Conservation (phyloP, 164 flowering plant species). For the Macadamia tetraphylla region DNA sequence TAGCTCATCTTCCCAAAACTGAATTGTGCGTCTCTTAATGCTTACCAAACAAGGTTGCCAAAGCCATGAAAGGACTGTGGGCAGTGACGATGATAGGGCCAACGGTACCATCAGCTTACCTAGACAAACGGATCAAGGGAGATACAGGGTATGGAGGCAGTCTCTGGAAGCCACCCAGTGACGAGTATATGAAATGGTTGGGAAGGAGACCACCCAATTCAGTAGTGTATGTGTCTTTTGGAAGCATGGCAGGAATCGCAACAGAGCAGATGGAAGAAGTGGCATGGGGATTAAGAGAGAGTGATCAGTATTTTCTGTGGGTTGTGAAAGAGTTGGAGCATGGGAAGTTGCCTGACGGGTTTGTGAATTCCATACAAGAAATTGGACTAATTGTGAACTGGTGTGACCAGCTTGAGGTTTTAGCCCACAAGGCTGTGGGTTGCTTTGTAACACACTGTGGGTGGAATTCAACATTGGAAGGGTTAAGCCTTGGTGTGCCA, state of each 20-base stretch:
- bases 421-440: conserved; percentile 30
- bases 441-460: conserved; percentile 49
- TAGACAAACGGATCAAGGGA: conserved; percentile 35
- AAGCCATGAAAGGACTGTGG: conserved; percentile 6
- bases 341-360: conserved; percentile 19
- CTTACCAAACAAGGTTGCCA: background rate
- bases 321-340: conserved; percentile 30
- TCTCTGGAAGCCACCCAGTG: conserved; percentile 36
- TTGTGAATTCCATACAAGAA: conserved; percentile 15
- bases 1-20: too few relatives aligned
- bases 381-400: conserved; percentile 32
- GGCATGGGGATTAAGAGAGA: conserved; percentile 25
- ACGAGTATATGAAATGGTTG: conserved; percentile 35
- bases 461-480: conserved; percentile 46
- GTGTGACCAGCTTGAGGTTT: conserved; percentile 38
- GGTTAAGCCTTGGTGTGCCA: conserved; percentile 44
- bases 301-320: conserved; percentile 31
- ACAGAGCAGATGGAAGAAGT: conserved; percentile 30
- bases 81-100: conserved; percentile 43
- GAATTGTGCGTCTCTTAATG: too few relatives aligned
- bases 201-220: conserved; percentile 26
- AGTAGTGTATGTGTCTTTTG: conserved; percentile 41
- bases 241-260: conserved; percentile 39
- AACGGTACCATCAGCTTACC: conserved; percentile 46
- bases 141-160: conserved; percentile 43